These are phyloP conservation scores for Macrocybe gigantea DNA, from an alignment of 768 basidiomycete genomes.

Conservation along the genomic window DNA sequence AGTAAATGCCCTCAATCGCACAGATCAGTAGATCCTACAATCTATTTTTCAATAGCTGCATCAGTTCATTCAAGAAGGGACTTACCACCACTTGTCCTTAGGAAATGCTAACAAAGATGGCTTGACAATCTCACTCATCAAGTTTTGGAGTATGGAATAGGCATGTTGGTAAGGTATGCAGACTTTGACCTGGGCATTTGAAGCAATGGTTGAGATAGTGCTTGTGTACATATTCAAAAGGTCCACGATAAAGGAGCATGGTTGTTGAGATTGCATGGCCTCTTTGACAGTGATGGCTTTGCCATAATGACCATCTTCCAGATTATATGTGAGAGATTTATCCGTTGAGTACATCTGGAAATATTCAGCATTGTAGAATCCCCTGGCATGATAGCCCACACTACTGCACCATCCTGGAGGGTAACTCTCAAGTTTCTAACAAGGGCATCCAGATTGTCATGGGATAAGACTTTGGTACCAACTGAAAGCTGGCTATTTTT, in stretches of 20 bases:
- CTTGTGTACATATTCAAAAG: constrained; percentile 5
- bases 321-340: constrained; percentile 8
- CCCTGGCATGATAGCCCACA: constrained; percentile 10
- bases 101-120: constrained; percentile 5
- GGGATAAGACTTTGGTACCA: constrained; percentile 14
- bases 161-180: too few species aligned
- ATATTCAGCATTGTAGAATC: constrained; percentile 4
- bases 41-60: not conserved
- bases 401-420: not conserved
- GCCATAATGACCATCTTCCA: constrained; percentile 4
- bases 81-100: constrained; percentile 6
- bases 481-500: constrained; percentile 9
- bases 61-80: not conserved
- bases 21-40: constrained; percentile 4
- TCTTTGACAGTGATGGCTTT: constrained; percentile 9
- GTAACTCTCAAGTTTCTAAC: constrained; percentile 8
- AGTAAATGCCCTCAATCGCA: constrained; percentile 1
- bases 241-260: not conserved
- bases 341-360: constrained; percentile 13
- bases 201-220: not conserved
- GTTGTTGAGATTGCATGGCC: constrained; percentile 4
- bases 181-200: constrained; percentile 9
- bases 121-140: not conserved
- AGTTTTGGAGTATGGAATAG: not conserved
- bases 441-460: constrained; percentile 5